phyloP scores from a whole-genome alignment of 768 basidiomycete genomes.

The Rhizopogon rudus region DNA sequence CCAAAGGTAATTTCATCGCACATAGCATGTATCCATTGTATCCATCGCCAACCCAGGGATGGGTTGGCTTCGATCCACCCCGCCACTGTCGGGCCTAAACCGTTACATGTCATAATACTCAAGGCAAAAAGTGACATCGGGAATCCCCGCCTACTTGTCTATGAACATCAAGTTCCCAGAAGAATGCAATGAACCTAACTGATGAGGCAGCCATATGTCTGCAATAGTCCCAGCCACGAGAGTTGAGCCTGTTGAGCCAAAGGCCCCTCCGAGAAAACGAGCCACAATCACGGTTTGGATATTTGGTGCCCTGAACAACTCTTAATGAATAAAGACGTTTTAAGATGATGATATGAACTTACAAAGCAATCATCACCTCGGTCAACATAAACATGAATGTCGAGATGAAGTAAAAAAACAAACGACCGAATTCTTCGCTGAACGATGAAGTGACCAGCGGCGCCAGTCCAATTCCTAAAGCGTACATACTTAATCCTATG shows the following conservation, averaged over 20 bases:
- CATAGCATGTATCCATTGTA: slow-evolving; percentile 78
- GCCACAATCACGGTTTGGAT: slow-evolving; percentile 62
- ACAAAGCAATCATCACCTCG: slow-evolving; percentile 15
- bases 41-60: slow-evolving; percentile 70
- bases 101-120: slow-evolving; percentile 54
- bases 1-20: slow-evolving; percentile 16
- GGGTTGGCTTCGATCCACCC: slow-evolving; percentile 66
- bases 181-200: slow-evolving; percentile 36
- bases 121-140: slow-evolving; percentile 75
- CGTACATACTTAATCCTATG: slow-evolving; percentile 46
- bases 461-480: slow-evolving; percentile 56
- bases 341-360: slow-evolving; percentile 3
- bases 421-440: slow-evolving; percentile 52
- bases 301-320: slow-evolving; percentile 30
- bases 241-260: slow-evolving; percentile 64
- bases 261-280: slow-evolving; percentile 58
- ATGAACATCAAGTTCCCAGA: neutral
- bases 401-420: slow-evolving; percentile 52
- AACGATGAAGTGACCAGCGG: slow-evolving; percentile 44
- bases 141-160: slow-evolving; percentile 53
- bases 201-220: slow-evolving; percentile 59
- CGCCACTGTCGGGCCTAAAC: slow-evolving; percentile 56
- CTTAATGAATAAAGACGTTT: neutral
- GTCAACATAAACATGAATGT: slow-evolving; percentile 36
- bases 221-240: slow-evolving; percentile 72